Evolutionary conservation across 2,329 filamentous ascomycete genomes (phyloP).

Genomic region (Nemania diffusa): DNA sequence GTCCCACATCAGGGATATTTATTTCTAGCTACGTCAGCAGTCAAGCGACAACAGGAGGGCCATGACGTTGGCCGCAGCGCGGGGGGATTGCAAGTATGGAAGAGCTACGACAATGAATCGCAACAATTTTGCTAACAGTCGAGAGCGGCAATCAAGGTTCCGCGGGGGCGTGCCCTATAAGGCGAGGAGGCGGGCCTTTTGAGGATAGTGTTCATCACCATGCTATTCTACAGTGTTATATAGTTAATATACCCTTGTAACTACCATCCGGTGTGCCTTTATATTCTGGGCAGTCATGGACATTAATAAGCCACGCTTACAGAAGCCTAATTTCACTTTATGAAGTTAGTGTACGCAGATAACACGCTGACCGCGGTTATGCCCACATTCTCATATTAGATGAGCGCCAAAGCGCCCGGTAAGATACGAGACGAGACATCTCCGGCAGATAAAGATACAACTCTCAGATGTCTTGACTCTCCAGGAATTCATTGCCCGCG

Average conservation of each 20-base stretch:
- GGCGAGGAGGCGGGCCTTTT: conserved; percentile 13
- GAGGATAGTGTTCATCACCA: background rate
- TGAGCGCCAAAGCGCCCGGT: background rate
- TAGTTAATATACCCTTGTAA: background rate
- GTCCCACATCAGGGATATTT: background rate
- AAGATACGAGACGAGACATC: background rate
- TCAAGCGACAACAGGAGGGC: background rate
- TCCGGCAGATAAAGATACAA: too few species aligned
- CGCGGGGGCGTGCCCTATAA: conserved; percentile 20
- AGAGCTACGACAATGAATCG: background rate
- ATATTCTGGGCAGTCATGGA: background rate
- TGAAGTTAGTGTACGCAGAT: background rate
- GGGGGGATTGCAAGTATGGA: background rate
- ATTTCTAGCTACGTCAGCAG: conserved; percentile 1
- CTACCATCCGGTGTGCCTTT: background rate
- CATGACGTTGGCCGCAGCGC: background rate
- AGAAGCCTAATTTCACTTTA: background rate
- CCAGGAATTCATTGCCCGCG: background rate
- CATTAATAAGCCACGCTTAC: background rate
- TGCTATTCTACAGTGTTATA: conserved; percentile 6
- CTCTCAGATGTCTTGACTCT: too few species aligned
- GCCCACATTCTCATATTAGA: background rate
- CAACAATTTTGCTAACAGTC: background rate
- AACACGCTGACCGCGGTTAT: background rate
- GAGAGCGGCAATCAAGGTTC: background rate